Percentiles rank a stretch among this genome's conserved stretches.
These are phyloP conservation scores for Pelargonium fulgidum DNA, from an alignment of 441 rosid genomes.

Conservation along the genomic window DNA sequence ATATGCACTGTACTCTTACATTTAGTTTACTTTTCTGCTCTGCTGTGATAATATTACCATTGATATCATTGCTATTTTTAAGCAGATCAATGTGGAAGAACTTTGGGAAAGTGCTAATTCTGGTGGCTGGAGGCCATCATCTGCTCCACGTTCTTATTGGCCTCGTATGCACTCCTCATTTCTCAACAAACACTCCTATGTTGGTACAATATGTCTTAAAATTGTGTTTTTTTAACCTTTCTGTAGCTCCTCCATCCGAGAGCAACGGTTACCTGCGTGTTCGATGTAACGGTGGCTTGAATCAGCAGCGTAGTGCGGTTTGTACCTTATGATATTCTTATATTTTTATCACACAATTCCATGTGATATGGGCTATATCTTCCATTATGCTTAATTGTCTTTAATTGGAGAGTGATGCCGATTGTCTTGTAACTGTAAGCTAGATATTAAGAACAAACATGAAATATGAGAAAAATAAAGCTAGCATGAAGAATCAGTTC, in stretches of 20 bases:
- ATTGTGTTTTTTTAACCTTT: slow-evolving; percentile 6
- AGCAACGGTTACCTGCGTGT: slow-evolving; percentile 90
- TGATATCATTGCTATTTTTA: slow-evolving; percentile 16
- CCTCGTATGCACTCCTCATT: slow-evolving; percentile 43
- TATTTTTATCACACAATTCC: slow-evolving; percentile 8
- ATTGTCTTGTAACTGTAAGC: neutral
- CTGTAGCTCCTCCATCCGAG: slow-evolving; percentile 75
- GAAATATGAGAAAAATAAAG: neutral
- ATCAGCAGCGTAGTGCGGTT: slow-evolving; percentile 98
- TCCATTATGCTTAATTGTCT: neutral
- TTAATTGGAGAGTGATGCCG: neutral
- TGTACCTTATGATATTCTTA: slow-evolving; percentile 21
- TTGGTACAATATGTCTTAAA: slow-evolving; percentile 15
- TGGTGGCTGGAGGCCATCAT: slow-evolving; percentile 90
- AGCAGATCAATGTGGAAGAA: slow-evolving; percentile 63
- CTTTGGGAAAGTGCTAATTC: slow-evolving; percentile 90
- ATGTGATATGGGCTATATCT: slow-evolving; percentile 1
- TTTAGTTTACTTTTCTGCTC: slow-evolving; percentile 12
- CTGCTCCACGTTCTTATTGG: slow-evolving; percentile 93
- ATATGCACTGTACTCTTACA: neutral
- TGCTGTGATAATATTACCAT: slow-evolving; percentile 10
- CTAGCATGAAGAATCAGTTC: neutral
- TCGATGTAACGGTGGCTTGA: slow-evolving; percentile 96
- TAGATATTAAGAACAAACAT: neutral
- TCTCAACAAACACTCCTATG: slow-evolving; percentile 10